phyloP scores from a whole-genome alignment of 73 alveolate genomes.

The Blepharisma stoltei region DNA sequence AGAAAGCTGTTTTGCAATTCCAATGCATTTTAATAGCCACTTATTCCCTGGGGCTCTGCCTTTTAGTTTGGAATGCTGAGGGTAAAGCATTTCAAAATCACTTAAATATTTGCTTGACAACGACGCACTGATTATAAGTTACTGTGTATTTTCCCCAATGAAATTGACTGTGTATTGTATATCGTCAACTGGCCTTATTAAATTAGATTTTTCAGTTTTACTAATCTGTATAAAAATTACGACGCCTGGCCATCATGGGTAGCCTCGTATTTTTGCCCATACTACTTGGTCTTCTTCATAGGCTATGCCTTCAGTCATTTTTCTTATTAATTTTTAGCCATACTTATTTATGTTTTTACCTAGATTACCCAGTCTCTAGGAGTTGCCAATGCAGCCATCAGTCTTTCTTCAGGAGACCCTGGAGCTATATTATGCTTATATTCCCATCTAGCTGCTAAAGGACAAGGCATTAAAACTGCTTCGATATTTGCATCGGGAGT shows the following conservation, averaged over 20 bases:
- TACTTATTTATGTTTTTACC: not conserved
- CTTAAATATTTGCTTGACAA: not conserved
- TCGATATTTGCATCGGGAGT: slow-evolving; percentile 80
- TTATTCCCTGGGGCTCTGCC: not conserved
- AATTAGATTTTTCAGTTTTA: not conserved
- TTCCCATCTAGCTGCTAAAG: slow-evolving; percentile 71
- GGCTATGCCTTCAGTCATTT: no score
- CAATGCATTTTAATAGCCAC: not conserved
- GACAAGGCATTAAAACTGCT: slow-evolving; percentile 76
- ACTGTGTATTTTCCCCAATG: slow-evolving; percentile 12
- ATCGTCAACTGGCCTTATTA: not conserved
- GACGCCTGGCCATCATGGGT: slow-evolving; percentile 13
- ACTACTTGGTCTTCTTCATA: not conserved
- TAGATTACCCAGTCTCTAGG: slow-evolving; percentile 72
- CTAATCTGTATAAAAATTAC: not conserved
- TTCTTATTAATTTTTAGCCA: no score
- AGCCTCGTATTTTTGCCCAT: slow-evolving; percentile 10
- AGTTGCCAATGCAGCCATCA: slow-evolving; percentile 55
- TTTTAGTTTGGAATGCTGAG: not conserved
- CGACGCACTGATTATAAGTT: not conserved
- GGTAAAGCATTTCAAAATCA: not conserved
- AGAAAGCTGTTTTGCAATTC: not conserved
- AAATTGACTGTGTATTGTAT: slow-evolving; percentile 1
- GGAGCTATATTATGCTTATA: slow-evolving; percentile 56
- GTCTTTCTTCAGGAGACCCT: slow-evolving; percentile 61